Base-by-base conservation (phyloP, 805 yeast genomes). In the Huiozyma naganishii region DNA sequence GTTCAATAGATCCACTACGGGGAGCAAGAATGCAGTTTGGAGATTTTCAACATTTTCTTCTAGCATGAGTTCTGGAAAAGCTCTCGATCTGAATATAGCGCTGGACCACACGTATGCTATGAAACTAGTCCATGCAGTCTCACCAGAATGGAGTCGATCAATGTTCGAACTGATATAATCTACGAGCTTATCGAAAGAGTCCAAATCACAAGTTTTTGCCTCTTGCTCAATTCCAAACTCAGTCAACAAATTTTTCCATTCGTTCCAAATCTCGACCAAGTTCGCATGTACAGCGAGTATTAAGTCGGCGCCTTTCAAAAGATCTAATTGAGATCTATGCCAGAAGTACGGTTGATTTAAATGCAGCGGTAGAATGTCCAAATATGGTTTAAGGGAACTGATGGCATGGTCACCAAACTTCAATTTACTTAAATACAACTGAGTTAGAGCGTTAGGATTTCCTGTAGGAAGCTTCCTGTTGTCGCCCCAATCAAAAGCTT, bases 1-100 rank as follows among this genome's bases (percentile, higher is more conserved):
- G 55, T 89, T 89, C 42, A 88, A 63, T 12, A 86, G 62, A 57
- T 89, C 97, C 10, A 86, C 72, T 8, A 89, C 55, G 1, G 97
- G 97, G 23, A 82, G 61, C 27, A 89, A 65, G 70, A 89, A 79
- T 6, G 84, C 86, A 47, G 72, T 74, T 35, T 64, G 62, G n/a
- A 65, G 42, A 47, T 71, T 72, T 5, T 33, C 6, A 23, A 41
- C 36, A 5, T 48, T 39, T 6, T 44, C 35, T 13, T 67, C 67
- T n/a, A 77, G 50, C n/a, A 87, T 54, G 35, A 84, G 61, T 41
- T 75, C 72, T 1, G 96, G 96, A 57, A 89, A 89, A 0, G 92
- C 83, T 49, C 97, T 71, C 1, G 95, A 80, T 8, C 79, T 72
- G 49, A 84, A 71, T 10, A 85, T 81, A 39, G 75, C 68, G 36